Conservation (phyloP, 2,329 filamentous ascomycete genomes). For the Clonostachys solani region DNA sequence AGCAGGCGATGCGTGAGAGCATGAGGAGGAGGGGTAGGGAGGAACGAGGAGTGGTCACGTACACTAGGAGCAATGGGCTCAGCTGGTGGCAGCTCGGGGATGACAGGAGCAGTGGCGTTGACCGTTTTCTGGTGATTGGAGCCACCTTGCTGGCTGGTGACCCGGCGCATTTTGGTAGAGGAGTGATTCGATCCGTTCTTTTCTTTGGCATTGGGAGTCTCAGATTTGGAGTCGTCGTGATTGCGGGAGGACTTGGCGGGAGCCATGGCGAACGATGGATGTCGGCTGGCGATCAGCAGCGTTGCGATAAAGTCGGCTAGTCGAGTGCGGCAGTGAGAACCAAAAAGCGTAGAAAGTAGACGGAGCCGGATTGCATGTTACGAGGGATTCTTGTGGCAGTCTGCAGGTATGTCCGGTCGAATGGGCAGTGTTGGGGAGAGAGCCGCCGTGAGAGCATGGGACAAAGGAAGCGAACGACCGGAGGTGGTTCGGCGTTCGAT, state of each 20-base stretch:
- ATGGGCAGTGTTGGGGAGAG: no score
- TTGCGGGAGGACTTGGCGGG: slow-evolving; percentile 40
- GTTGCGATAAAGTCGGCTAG: no score
- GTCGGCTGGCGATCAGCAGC: no score
- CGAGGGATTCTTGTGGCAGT: no score
- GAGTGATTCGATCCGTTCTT: slow-evolving; percentile 34
- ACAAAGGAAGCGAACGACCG: no score
- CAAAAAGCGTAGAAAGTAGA: no score
- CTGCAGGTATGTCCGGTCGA: no score
- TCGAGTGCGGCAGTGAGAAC: no score
- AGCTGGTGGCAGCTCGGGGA: slow-evolving; percentile 14
- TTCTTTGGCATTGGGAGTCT: slow-evolving; percentile 34
- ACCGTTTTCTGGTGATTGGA: slow-evolving; percentile 38
- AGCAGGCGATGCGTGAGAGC: slow-evolving; percentile 7
- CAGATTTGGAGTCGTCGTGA: slow-evolving; percentile 41
- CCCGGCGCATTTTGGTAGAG: slow-evolving; percentile 51
- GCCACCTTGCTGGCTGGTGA: slow-evolving; percentile 45
- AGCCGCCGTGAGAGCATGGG: no score
- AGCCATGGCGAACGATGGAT: slow-evolving; percentile 27
- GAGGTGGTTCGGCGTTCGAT: no score
- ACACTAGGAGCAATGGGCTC: slow-evolving; percentile 26
- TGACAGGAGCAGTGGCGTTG: slow-evolving; percentile 28
- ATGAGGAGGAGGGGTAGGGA: background rate
- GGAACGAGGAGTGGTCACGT: slow-evolving; percentile 10
- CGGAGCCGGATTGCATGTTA: no score